Base-by-base conservation (phyloP, 2,329 filamentous ascomycete genomes). In the Mycocentrospora acerina region DNA sequence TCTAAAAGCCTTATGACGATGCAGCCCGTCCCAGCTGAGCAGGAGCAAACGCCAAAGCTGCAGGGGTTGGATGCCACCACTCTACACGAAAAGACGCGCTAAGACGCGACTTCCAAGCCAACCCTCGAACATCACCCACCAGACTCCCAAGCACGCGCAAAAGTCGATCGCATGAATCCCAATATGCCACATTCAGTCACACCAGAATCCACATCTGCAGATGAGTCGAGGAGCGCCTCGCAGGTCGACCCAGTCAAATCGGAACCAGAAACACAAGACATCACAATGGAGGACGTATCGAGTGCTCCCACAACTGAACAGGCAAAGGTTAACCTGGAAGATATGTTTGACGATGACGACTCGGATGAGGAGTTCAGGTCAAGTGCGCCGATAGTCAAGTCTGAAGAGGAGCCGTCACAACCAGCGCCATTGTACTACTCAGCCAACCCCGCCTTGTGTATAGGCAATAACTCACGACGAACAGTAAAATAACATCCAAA, bases 291-390 rank as follows among this genome's bases (percentile, higher is more conserved):
- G 27, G 59, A 64, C 41, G 19, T 22, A 22, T 22, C 19, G 9
- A 22, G 9, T 22, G 55, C 55, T 39, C 46, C 54, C 12, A 51
- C 51, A 14, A 46, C 42, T 25, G 62, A 68, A n/a, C 53, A 53
- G 29, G 28, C 49, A 32, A 57, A 66, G 62, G 55, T 67, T 46
- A 56, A 66, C 55, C 51, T 85, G 13, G 80, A 83, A 46, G 77
- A 80, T 37, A 69, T 84, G 35, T 83, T 85, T 53, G 72, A 79
- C 47, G 74, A 75, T 42, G 77, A 78, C 25, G 77, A 79, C 32
- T 68, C 69, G 29, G 78, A 82, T 32, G 74, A 77, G 24, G 79
- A 82, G 41, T 82, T 80, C 51, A 68, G 76, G 4, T 80, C 78
- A 4, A 79, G 74, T 46, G 73, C 71, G n/a, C 67, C 71, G 15